phyloP scores from a whole-genome alignment of 441 rosid species.

The Pelargonium cotyledonis region DNA sequence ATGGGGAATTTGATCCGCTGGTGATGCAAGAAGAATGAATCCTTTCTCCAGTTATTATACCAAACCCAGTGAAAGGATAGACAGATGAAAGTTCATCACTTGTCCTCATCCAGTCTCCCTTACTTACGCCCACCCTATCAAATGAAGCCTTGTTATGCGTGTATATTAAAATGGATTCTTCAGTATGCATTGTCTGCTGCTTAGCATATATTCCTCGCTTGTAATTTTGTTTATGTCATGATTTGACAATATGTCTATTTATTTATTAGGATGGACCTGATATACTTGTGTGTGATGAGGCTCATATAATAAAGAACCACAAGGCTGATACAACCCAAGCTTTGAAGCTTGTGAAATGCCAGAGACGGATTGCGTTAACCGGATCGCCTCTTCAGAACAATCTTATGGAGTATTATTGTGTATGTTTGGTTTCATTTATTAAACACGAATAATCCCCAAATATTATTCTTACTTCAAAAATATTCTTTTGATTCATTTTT shows the following conservation, averaged over 20 bases:
- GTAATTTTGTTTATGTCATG: not conserved
- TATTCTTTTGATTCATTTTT: slow-evolving; percentile 20
- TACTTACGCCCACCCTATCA: not conserved
- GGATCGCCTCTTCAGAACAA: slow-evolving; percentile 99
- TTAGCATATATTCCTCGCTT: not conserved
- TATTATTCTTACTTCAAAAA: not conserved
- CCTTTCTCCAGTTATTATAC: not conserved
- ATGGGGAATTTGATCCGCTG: too few species aligned
- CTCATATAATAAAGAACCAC: slow-evolving; percentile 95
- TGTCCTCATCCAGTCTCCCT: too few species aligned
- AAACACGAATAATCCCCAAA: too few species aligned
- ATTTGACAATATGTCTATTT: slow-evolving; percentile 16
- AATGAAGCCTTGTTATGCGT: not conserved
- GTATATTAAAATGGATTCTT: too few species aligned
- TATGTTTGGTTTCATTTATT: slow-evolving; percentile 33
- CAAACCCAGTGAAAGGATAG: not conserved
- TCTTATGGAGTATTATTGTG: slow-evolving; percentile 99
- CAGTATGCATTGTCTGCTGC: not conserved
- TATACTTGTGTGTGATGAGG: slow-evolving; percentile 99
- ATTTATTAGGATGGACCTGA: slow-evolving; percentile 91
- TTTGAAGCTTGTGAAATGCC: slow-evolving; percentile 91
- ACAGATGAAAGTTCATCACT: not conserved
- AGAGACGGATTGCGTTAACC: slow-evolving; percentile 97
- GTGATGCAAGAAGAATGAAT: too few species aligned
- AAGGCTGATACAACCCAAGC: slow-evolving; percentile 98